These are phyloP conservation scores for Pueraria montana DNA, from an alignment of 306 rosid genomes.

Conservation along the genomic window DNA sequence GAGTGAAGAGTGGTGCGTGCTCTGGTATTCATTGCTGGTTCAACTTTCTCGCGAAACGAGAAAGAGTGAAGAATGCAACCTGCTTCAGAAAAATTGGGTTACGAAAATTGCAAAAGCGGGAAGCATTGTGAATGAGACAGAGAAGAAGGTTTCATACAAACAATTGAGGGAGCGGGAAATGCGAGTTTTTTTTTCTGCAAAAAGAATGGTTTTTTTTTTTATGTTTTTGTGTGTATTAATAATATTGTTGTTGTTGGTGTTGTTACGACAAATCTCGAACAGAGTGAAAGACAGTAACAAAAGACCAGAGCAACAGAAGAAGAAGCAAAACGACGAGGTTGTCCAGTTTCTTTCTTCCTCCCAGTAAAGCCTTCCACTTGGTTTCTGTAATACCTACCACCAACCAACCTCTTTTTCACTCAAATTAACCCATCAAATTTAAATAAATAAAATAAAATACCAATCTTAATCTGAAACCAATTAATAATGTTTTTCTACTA, in stretches of 20 bases:
- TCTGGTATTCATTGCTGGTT: constrained; percentile 72
- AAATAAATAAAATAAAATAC: not conserved
- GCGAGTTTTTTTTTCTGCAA: constrained; percentile 46
- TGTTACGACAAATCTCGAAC: constrained; percentile 54
- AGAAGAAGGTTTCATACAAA: constrained; percentile 48
- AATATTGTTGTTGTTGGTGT: not conserved
- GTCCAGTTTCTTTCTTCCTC: constrained; percentile 61
- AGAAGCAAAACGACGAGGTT: constrained; percentile 81
- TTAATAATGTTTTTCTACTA: not conserved
- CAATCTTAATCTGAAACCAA: not conserved
- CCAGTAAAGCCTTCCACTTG: constrained; percentile 55
- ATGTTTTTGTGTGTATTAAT: constrained; percentile 19
- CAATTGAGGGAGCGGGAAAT: constrained; percentile 77
- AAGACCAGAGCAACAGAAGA: constrained; percentile 55
- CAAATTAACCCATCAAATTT: constrained; percentile 8
- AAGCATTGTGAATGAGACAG: constrained; percentile 36
- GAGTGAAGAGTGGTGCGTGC: constrained; percentile 73
- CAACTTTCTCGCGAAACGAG: constrained; percentile 59
- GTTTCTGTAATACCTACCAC: constrained; percentile 43
- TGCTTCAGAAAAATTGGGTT: constrained; percentile 40
- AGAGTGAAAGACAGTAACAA: constrained; percentile 67
- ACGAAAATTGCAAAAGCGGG: constrained; percentile 36
- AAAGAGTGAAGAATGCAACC: constrained; percentile 45
- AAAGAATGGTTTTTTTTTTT: constrained; percentile 19
- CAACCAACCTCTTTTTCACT: constrained; percentile 37